Evolutionary conservation across 2,329 filamentous ascomycete genomes (phyloP).

Genomic region (Cordyceps cicadae): DNA sequence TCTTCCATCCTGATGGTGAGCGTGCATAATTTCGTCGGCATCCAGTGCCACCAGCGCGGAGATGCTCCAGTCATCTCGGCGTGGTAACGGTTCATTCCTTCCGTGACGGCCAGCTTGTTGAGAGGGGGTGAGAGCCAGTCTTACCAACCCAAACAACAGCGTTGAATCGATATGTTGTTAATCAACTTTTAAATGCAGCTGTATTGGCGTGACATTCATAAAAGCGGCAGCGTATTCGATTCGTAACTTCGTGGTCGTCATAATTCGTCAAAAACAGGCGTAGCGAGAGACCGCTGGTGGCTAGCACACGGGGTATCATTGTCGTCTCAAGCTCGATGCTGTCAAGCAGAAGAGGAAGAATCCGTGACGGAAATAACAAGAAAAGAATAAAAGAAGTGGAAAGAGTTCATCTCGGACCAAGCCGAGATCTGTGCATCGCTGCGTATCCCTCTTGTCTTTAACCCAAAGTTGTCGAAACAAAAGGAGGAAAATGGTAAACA

Average conservation of each 20-base stretch:
- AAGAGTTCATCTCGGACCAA: constrained; percentile 39
- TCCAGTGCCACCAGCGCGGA: constrained; percentile 33
- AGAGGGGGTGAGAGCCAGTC: constrained; percentile 18
- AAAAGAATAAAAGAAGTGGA: constrained; percentile 31
- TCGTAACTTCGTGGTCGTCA: constrained; percentile 13
- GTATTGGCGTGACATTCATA: constrained; percentile 4
- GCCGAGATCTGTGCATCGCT: constrained; percentile 54
- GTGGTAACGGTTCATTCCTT: constrained; percentile 28
- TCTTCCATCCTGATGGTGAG: constrained; percentile 12
- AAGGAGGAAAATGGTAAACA: constrained; percentile 23
- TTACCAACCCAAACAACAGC: background rate
- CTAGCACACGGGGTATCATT: constrained; percentile 10
- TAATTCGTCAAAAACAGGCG: constrained; percentile 9
- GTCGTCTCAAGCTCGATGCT: constrained; percentile 1
- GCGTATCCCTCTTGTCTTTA: constrained; percentile 51
- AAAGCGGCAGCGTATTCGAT: constrained; percentile 7
- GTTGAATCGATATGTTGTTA: constrained; percentile 5
- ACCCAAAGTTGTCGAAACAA: constrained; percentile 22
- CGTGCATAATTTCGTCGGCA: constrained; percentile 33
- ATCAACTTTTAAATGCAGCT: constrained; percentile 10
- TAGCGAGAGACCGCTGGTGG: constrained; percentile 6
- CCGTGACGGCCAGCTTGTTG: constrained; percentile 27
- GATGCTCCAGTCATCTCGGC: constrained; percentile 33
- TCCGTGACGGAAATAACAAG: constrained; percentile 19
- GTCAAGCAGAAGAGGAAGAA: background rate